Evolutionary conservation across 768 basidiomycete species (phyloP).

Genomic region (Auricularia sp.): DNA sequence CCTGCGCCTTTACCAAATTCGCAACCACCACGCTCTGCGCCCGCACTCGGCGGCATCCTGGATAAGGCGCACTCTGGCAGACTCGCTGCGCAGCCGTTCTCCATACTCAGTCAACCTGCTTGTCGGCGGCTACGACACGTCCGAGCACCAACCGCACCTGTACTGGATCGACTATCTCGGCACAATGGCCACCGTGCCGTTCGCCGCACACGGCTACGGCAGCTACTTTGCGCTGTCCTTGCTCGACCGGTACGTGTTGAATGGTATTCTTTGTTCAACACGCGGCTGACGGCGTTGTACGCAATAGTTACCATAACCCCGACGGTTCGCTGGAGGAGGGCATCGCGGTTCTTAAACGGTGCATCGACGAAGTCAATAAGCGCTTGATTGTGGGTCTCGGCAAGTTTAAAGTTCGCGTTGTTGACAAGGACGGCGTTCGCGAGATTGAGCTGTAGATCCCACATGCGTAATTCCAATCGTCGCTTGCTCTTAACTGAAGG

Average conservation of each 20-base stretch:
- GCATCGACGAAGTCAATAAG: conserved; percentile 81
- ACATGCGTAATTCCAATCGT: background rate
- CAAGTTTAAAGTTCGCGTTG: conserved; percentile 80
- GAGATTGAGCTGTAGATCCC: conserved; percentile 55
- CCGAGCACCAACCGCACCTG: conserved; percentile 49
- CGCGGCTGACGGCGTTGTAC: conserved; percentile 5
- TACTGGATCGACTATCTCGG: conserved; percentile 98
- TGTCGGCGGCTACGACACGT: conserved; percentile 80
- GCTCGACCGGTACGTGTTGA: conserved; percentile 58
- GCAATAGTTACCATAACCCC: conserved; percentile 76
- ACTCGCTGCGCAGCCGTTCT: conserved; percentile 75
- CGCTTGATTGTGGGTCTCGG: conserved; percentile 71
- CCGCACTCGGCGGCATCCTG: conserved; percentile 89
- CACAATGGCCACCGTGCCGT: conserved; percentile 79
- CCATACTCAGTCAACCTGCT: conserved; percentile 91
- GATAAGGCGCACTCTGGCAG: conserved; percentile 85
- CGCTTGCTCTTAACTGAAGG: too few species aligned
- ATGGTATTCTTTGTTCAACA: background rate
- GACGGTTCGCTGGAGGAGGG: conserved; percentile 80
- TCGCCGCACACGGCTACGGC: conserved; percentile 93
- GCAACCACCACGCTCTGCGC: conserved; percentile 80
- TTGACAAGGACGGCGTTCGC: conserved; percentile 84
- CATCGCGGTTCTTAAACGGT: conserved; percentile 70
- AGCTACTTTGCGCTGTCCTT: conserved; percentile 87
- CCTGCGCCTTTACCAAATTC: conserved; percentile 91